Percentiles rank a stretch among this genome's conserved stretches.
Conservation (phyloP, 805 yeast genomes). For the Nadsonia fulvescens region DNA sequence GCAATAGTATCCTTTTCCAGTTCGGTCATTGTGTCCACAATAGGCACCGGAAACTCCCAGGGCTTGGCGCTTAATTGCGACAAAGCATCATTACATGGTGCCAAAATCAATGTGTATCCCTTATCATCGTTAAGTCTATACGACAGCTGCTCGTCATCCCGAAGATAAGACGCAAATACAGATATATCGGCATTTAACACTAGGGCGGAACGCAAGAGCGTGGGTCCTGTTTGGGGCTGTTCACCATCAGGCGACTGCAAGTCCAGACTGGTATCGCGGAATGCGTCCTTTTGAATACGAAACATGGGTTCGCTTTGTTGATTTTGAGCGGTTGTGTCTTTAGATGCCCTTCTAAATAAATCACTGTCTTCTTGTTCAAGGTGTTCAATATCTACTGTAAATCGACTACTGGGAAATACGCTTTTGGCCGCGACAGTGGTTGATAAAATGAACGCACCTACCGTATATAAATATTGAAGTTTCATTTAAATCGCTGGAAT, state of each 20-base stretch:
- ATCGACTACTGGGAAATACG: no score
- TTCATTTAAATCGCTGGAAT: no score
- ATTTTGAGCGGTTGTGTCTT: no score
- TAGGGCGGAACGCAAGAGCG: slow-evolving; percentile 22
- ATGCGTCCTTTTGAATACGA: no score
- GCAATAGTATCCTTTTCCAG: slow-evolving; percentile 31
- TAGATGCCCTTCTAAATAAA: no score
- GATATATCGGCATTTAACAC: slow-evolving; percentile 28
- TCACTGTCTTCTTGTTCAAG: no score
- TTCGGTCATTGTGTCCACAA: slow-evolving; percentile 19
- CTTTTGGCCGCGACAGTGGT: no score
- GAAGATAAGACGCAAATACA: slow-evolving; percentile 50
- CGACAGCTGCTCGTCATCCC: slow-evolving; percentile 38
- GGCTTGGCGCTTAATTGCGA: slow-evolving; percentile 38
- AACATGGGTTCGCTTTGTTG: no score
- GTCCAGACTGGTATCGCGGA: no score
- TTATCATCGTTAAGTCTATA: slow-evolving; percentile 28
- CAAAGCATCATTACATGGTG: slow-evolving; percentile 55
- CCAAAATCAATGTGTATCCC: slow-evolving; percentile 35
- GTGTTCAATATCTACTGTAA: no score
- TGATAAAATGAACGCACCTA: no score
- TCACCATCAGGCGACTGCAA: slow-evolving; percentile 9
- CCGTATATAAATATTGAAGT: no score
- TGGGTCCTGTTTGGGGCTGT: slow-evolving; percentile 17
- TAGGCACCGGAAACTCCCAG: slow-evolving; percentile 61